Base-by-base conservation (phyloP, 23 red algal genomes). In the Agarophyton chilense region DNA sequence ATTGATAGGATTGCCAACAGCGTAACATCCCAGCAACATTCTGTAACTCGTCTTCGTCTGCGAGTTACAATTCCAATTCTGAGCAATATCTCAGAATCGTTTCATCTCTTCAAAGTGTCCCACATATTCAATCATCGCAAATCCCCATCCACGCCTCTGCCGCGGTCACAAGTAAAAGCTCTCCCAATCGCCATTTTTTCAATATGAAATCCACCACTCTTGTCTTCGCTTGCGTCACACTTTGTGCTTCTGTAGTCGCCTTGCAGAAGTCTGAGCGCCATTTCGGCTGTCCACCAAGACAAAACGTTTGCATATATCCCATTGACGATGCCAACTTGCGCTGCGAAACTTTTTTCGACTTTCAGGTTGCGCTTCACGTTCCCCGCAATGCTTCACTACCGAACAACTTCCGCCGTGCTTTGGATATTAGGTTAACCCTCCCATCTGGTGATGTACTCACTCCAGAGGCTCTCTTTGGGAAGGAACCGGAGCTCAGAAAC, bases 181-280 rank as follows among this genome's bases (percentile, higher is more conserved):
- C n/a, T n/a, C n/a, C n/a, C n/a, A n/a, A n/a, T n/a, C n/a, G n/a
- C n/a, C n/a, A n/a, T n/a, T n/a, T n/a, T n/a, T n/a, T 58, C 22
- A 58, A 2, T 28, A 58, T 58, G 55, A 28, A 58, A 2, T 58
- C 29, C 11, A 6, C 22, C 29, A 28, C 29, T 25, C 29, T 58
- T 25, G 4, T 58, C 29, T 25, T 58, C 12, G 55, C 55, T 58
- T 58, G 22, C 12, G 22, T 25, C 29, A 17, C 55, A 10, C 55
- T 58, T 3, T 58, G 55, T 58, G 22, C 55, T 28, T 70, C 34
- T 22, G 73, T 42, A 11, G 0, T 40, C 17, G 67, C 86, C 32
- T 21, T 90, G 14, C 86, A 90, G 66, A 90, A 81, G 53, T 74
- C 86, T 22, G 86, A 90, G 13, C 72, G 86, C 17, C 86, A 90